Base-by-base conservation (phyloP, 106 monocot species). In the Cymbidium sinense region DNA sequence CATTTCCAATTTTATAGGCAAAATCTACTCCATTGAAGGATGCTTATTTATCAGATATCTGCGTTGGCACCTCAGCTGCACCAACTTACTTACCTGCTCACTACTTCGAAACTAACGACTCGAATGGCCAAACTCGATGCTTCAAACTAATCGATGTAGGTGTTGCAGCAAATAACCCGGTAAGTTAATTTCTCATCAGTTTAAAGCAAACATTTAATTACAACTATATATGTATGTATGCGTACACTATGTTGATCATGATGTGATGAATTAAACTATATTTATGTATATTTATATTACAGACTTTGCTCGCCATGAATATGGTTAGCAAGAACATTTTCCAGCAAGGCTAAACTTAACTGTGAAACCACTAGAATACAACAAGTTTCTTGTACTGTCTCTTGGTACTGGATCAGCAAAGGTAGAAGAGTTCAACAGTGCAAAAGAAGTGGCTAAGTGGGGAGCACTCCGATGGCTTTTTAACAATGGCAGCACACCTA, bases 41-140 rank as follows among this genome's bases (percentile, higher is more conserved):
- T 39, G 83, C 86, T 36, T 58, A 70, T 37, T 74, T 91, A 37
- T 86, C 85, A 0, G 91, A 91, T 67, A 71, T 91, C 7, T 91
- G 91, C 75, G 86, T 91, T 9, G 64, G 80, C 43, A 86, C 91
- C 1, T 86, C 88, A 0, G 91, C 91, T 33, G 88, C 91, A 4
- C 89, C 89, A 2, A 90, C 89, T 1, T 90, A 86, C 71, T 85
- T 91, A 61, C 91, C 91, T 3, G 80, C 88, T 29, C 91, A 91
- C 51, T 77, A 81, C 64, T 91, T 91, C 27, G 73, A 82, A 70
- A 82, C 82, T 10, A 78, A 76, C 10, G 79, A 79, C 41, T 19
- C 77, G 0, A 10, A 77, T 0, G 88, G 86, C 29, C 81, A 43
- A 0, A 58, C 43, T 1, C 75, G 69, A 28, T 54, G 31, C 20